Base-by-base conservation (phyloP, 805 yeast genomes). In the Diddensiella caesifluorescens region DNA sequence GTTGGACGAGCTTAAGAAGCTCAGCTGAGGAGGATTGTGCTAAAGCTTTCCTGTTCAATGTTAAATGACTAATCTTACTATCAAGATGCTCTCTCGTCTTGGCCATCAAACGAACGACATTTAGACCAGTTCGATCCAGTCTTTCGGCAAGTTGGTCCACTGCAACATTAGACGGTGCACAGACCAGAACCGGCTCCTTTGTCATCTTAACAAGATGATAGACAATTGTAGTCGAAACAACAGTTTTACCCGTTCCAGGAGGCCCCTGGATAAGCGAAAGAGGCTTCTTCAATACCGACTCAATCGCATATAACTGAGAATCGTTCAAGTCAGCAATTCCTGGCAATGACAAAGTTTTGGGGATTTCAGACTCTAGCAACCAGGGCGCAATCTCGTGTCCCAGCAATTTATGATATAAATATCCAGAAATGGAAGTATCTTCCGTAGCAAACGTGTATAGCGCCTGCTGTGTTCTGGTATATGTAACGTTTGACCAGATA, bases 221-320 rank as follows among this genome's bases (percentile, higher is more conserved):
- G 22, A 88, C 75, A 44, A 89, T 84, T 0, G 95, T 80, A 1
- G 95, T 90, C 0, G 95, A 86, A 0, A 95, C 88, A 12, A 86
- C 94, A 0, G 97, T 89, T 58, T 89, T 89, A 59, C 97, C 97
- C 0, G 97, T 89, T 49, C 95, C 95, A 3, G 97, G 97, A 6
- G 97, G 97, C 13, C 97, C 97, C 61, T 89, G 96, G 48, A 87
- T 86, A 50, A 87, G 69, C 4, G 92, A 75, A 33, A 88, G 67
- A 1, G 95, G 95, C 50, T 77, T 69, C 53, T 73, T 74, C 44
- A 87, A 61, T 0, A 81, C 95, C 7, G 71, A 62, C 39, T 72
- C 68, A 20, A 89, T 87, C 0, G 97, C 96, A 53, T 74, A 75
- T 2, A 74, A 73, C 61, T 89, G 97, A 1, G 95, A 85, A 5